Base-by-base conservation (phyloP, 1,284 basidiomycete species). In the Cutaneotrichosporon sp. region DNA sequence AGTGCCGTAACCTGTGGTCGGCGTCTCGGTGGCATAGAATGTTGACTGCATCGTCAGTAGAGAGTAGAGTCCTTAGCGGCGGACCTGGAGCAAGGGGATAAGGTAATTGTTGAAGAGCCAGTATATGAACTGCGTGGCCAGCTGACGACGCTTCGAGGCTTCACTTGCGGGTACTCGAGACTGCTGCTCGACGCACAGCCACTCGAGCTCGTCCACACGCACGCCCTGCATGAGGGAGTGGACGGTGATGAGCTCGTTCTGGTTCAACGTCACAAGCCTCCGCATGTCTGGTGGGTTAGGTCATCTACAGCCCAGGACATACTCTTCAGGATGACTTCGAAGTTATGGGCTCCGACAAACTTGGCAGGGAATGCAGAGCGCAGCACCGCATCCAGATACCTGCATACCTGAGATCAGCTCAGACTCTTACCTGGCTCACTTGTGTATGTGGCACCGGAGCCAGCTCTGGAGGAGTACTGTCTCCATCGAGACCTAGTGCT, bases 21-120 rank as follows among this genome's bases (percentile, higher is more conserved):
- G 88, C 0, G 95, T 92, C 70, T 99, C 93, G 0, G 97, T 99
- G 49, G 91, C 85, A 76, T 97, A 98, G 81, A 98, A 99, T 0
- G 89, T 89, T 0, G 92, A 92, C 91, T 97, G 65, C 32, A 47
- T 5, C 2, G 60, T 65, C 50, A 66, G 65, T 52, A 7, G 34
- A 26, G 22, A 26, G 11, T 13, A 8, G 2, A 16, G 7, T 14
- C 18, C 9, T 22, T 3, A 6, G 26, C 6, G 22, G 10, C 40
- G 67, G 66, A 91, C 94, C 81, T 87, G 88, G 14, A 99, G 78
- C 4, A 99, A 81, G 0, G 90, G 87, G 3, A 92, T 81, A 7
- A 99, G 75, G 73, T 95, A 90, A 0, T 87, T 88, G 71, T 95
- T 91, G 67, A 97, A 92, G 66, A 95, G 88, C 95, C 95, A 99